Evolutionary conservation across 768 basidiomycete genomes (phyloP), one percentile per base, ranked within the genome.

Genomic region (Steccherinum ochraceum): DNA sequence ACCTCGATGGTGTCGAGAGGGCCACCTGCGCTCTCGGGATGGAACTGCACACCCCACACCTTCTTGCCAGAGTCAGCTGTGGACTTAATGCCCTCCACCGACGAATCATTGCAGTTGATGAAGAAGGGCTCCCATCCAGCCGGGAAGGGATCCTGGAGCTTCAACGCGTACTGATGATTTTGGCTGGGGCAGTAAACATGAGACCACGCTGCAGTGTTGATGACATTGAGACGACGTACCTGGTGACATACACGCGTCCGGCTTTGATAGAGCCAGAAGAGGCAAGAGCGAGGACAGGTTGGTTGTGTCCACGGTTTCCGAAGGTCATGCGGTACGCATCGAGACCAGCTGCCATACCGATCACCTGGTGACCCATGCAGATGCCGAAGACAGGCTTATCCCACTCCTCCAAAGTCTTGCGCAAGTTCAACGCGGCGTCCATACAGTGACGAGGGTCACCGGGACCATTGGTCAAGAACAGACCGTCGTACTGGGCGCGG

Each of bases 101-200:
- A 96, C 13, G 95, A 97, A 70, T 98, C 95, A 63, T 97, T 98
- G 72, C 93, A 96, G 71, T 97, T 99, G 74, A 98, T 95, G 76
- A 99, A 99, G 80, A 95, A 98, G 0, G 95, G 95, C 59, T 95
- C 93, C 93, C 93, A 99, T 16, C 93, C 96, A 52, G 77, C 73
- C 23, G 96, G 96, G 89, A 97, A 96, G 3, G 93, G 89, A 63
- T 98, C 95, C 54, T 86, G 84, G 48, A 98, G 72, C 64, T 83
- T 86, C 52, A 98, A 75, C n/a, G 96, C 96, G 67, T 98, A 99
- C 60, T 98, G 96, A 66, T 96, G 93, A 69, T 99, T 97, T 85
- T 93, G 90, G 58, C 90, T 89, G 48, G 18, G 27, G 12, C 24
- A 21, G 41, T 39, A 11, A 39, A n/a, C 35, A 11, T 11, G 35